Base-by-base conservation (phyloP, 768 basidiomycete species). In the Podaxis pistillaris region DNA sequence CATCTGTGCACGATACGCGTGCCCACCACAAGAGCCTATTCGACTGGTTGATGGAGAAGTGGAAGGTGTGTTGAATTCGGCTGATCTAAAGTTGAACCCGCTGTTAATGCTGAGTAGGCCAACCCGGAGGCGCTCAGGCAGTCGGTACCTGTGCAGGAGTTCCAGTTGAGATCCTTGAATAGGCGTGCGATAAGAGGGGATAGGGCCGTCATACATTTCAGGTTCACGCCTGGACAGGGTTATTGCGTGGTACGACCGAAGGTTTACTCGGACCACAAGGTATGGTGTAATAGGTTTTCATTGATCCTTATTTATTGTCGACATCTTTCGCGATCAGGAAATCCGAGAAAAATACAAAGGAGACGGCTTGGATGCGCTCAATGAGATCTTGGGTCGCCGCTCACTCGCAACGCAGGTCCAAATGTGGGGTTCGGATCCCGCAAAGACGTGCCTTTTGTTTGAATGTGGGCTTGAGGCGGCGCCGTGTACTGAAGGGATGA, bases 231-330 rank as follows among this genome's bases (percentile, higher is more conserved):
- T 15, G 51, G 30, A 22, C 22, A 40, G 17, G 51, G 40, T 12
- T 9, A 41, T 13, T 37, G 5, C 22, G 37, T 44, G 30, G 59
- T 53, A 11, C 22, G 59, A 12, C 59, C 59, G 15, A 52, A 44
- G 28, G 51, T 60, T 7, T 60, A 60, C 37, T 60, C 59, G n/a
- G 51, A 22, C 37, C 13, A 26, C 38, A 40, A 60, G 59, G 59
- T 60, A 40, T 11, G 49, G 28, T 33, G 2, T 13, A 7, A 2
- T 11, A 7, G n/a, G 5, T 44, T 6, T 1, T 22, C 9, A 19
- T 13, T 6, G 15, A 12, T 51, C 7, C 15, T 33, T 13, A 13
- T 22, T 60, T 38, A 19, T 15, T 46, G 17, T 46, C 2, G 17
- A 7, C 5, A 4, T 28, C 15, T 38, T 19, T 33, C 28, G 3